Evolutionary conservation across 2,329 filamentous ascomycete genomes (phyloP).

Genomic region (Venturia pyrina): DNA sequence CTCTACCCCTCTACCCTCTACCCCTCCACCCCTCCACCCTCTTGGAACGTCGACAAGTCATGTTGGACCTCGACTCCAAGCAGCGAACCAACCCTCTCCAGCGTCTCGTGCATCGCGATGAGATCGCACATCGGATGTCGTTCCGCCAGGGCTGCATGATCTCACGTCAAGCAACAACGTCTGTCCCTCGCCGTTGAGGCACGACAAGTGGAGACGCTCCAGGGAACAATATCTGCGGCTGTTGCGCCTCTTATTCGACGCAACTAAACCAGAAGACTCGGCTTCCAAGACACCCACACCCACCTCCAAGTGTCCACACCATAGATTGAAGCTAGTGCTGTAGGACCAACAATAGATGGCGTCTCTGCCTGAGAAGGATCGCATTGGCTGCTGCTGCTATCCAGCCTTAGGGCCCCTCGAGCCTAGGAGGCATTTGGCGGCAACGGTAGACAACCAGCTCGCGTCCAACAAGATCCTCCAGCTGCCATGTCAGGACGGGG

Average conservation of each 20-base stretch:
- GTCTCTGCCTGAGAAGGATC: neutral
- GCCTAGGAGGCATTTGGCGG: neutral
- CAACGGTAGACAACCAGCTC: neutral
- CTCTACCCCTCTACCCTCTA: no score
- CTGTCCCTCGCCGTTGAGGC: neutral
- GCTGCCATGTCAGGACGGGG: neutral
- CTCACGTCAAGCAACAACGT: neutral
- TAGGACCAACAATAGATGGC: neutral
- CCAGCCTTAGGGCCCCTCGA: neutral
- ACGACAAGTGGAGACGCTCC: neutral
- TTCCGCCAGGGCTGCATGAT: conserved; percentile 3
- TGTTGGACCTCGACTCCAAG: no score
- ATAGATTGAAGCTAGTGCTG: neutral
- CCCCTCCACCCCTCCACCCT: no score
- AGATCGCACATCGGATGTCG: neutral
- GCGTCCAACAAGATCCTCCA: neutral
- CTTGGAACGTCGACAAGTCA: neutral
- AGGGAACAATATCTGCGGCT: conserved; percentile 4
- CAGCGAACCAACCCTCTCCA: neutral
- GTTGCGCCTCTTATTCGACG: conserved; percentile 1
- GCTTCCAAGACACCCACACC: neutral
- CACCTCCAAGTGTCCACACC: neutral
- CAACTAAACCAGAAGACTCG: neutral
- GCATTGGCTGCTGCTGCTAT: neutral
- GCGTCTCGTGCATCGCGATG: neutral